Conservation (phyloP, 805 yeast genomes). For the Monosporozyma aquatica region DNA sequence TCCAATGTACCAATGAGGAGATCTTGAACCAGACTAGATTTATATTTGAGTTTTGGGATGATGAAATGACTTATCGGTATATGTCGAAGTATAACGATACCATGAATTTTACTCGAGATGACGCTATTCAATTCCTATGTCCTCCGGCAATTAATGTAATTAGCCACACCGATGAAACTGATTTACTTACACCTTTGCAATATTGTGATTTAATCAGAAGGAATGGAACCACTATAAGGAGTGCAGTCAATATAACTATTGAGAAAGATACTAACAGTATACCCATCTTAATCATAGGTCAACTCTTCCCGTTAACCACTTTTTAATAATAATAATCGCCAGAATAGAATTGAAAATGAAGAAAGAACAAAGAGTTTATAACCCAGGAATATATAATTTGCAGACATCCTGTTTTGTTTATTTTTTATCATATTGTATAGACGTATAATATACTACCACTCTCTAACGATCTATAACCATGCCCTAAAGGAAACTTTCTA, state of each 20-base stretch:
- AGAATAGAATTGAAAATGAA: too few species aligned
- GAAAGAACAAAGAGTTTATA: too few species aligned
- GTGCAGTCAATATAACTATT: slow-evolving; percentile 37
- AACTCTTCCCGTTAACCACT: slow-evolving; percentile 50
- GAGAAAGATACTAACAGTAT: slow-evolving; percentile 76
- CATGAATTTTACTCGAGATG: background rate
- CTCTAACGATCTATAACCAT: too few species aligned
- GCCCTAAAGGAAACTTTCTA: too few species aligned
- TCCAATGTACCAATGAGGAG: slow-evolving; percentile 54
- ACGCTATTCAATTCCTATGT: background rate
- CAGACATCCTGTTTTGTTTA: too few species aligned
- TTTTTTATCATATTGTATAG: too few species aligned
- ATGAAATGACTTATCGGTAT: slow-evolving; percentile 38
- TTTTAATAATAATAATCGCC: background rate
- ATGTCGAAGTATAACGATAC: background rate
- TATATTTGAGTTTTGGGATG: slow-evolving; percentile 78
- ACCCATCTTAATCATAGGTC: slow-evolving; percentile 78
- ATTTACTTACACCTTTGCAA: background rate
- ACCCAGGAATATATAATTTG: too few species aligned
- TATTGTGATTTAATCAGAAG: background rate
- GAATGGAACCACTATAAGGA: background rate
- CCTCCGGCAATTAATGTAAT: background rate
- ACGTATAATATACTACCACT: too few species aligned
- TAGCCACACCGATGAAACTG: background rate
- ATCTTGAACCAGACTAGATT: slow-evolving; percentile 53